Evolutionary conservation across 129 eudicot species (phyloP).

Genomic region (Ambrosia trifida): DNA sequence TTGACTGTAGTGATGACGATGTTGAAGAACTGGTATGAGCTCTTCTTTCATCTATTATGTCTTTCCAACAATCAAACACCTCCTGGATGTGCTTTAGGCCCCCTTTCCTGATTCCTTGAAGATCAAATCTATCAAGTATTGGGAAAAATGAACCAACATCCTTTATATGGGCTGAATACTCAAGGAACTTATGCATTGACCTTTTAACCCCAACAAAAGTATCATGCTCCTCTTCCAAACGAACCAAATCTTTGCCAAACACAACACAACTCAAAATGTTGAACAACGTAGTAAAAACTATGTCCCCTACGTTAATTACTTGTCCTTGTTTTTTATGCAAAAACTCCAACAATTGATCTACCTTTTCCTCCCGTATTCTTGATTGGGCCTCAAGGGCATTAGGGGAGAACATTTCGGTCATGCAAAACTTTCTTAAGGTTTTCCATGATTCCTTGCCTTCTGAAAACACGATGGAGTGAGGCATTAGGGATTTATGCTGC

Average conservation of each 20-base stretch:
- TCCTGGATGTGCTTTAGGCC: neutral
- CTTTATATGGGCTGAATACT: neutral
- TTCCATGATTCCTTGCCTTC: no score
- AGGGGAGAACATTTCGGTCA: constrained; percentile 23
- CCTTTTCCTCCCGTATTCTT: constrained; percentile 11
- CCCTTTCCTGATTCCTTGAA: constrained; percentile 15
- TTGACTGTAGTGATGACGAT: neutral
- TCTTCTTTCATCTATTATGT: constrained; percentile 19
- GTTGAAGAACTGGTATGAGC: neutral
- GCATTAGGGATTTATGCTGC: no score
- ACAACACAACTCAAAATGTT: constrained; percentile 12
- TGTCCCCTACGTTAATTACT: constrained; percentile 20
- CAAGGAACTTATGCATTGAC: neutral
- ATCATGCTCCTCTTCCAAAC: neutral
- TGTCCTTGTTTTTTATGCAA: constrained; percentile 21
- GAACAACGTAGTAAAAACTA: constrained; percentile 6
- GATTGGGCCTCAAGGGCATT: constrained; percentile 31
- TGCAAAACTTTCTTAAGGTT: no score
- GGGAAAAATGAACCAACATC: constrained; percentile 24
- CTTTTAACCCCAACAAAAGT: constrained; percentile 11
- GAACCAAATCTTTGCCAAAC: constrained; percentile 15
- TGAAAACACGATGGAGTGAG: no score
- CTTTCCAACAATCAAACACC: constrained; percentile 6
- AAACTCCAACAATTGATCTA: constrained; percentile 23
- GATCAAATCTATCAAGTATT: constrained; percentile 4